Evolutionary conservation across 805 yeast species (phyloP), one percentile per base, ranked within the genome.

Genomic region (Wickerhamomyces kurtzmanii): DNA sequence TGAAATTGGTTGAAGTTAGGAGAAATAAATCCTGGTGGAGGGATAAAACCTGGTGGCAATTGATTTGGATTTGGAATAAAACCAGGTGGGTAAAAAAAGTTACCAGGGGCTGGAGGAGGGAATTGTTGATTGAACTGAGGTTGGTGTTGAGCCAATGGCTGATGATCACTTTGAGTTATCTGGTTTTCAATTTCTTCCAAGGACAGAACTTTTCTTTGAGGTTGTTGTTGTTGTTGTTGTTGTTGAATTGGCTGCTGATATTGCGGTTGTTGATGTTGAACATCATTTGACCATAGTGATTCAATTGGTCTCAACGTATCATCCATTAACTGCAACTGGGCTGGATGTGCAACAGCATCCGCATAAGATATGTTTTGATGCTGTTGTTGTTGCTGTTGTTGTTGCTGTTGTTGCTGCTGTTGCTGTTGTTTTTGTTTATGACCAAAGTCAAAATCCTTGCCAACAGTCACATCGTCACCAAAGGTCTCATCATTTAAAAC

Each of bases 151-250:
- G 45, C 31, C 28, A 37, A 25, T 30, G 22, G 28, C 17, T 33
- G 43, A 9, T 17, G 26, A 27, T 37, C 36, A 22, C 37, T 36
- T 19, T 32, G 22, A 17, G 45, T 32, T 27, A 37, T 24, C 29
- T 75, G 84, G 7, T 94, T 84, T 55, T 86, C 95, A 38, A 86
- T 70, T 42, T 86, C 93, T 49, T 81, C 89, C 49, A 84, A 61
- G 8, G 94, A 79, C 40, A 81, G 54, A 14, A 78, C 65, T 41
- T 66, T 62, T 61, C 22, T 28, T 30, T 22, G 37, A 19, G 37
- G 36, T 9, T 27, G 38, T 12, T 34, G 37, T 24, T 24, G 31
- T 27, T 20, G 39, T 25, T 32, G 41, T 26, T 19, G 32, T 10
- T 15, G 27, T 5, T 22, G 22, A 8, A 23, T 32, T 12, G 40